Evolutionary conservation across 1,284 basidiomycete species (phyloP), one percentile per base, ranked within the genome.

Genomic region (Leccinum subatratum): DNA sequence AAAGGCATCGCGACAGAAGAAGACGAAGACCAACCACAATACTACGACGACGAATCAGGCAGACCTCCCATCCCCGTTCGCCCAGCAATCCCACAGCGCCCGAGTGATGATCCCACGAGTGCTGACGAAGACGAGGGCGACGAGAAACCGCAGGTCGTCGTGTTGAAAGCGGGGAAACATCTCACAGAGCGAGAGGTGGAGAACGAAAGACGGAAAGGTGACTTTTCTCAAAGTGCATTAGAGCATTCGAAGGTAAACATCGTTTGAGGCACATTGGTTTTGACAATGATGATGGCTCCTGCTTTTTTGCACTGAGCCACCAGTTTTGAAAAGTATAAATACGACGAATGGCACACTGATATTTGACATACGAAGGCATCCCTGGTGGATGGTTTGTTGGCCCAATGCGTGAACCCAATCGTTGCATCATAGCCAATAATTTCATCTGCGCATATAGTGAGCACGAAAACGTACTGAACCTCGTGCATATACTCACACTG

Each of bases 191-290:
- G 84, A 63, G 91, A 95, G 72, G 92, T 83, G 3, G 90, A 92
- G 81, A 89, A 91, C 71, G 85, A 92, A 72, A 82, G 85, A 64
- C 84, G 91, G 63, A 86, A 84, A 82, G 91, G 93, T 93, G 14
- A 73, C 61, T 83, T 79, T 32, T 61, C n/a, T n/a, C 89, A 96
- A 6, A 95, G 77, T 2, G 93, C 91, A 74, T 96, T 96, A n/a
- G 77, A 78, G 73, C 93, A 94, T 77, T 96, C 94, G 71, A 94
- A 95, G 3, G 90, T 85, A 67, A 95, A 85, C 82, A 96, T 86
- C 0, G 92, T 93, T 78, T 95, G 90, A 3, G 87, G 85, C 20
- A 91, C 82, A 74, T 95, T 95, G n/a, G 89, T 92, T 76, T 92
- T 91, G 73, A 81, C 84, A 68, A 90, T 83, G 5, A 84, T 80